Conservation (phyloP, 208 protist genomes). For the Blechomonas ayalai region DNA sequence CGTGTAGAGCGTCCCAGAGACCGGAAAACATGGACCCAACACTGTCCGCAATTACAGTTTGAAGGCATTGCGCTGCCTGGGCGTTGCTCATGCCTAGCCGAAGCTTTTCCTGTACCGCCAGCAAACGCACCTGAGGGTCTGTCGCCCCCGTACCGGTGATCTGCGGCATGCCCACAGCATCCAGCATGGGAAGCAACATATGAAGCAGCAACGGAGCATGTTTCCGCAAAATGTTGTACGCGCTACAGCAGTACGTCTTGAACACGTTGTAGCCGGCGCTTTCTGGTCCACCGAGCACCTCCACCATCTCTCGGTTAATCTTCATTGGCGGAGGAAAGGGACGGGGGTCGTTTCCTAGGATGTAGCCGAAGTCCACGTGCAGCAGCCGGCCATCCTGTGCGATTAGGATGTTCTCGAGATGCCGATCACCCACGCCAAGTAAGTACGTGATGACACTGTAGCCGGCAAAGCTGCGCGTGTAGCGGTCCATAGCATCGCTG, state of each 20-base stretch:
- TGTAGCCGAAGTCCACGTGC: conserved; percentile 98
- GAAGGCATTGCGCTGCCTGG: conserved; percentile 89
- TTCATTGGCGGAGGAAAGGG: conserved; percentile 97
- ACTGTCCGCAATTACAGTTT: conserved; percentile 91
- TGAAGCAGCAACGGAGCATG: conserved; percentile 92
- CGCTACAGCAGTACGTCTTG: conserved; percentile 89
- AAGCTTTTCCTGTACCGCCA: conserved; percentile 92
- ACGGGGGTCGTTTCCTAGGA: conserved; percentile 96
- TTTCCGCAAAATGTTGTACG: conserved; percentile 95
- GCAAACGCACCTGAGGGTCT: conserved; percentile 6
- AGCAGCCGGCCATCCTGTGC: conserved; percentile 90
- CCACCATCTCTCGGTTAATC: conserved; percentile 89
- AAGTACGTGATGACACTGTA: conserved; percentile 97
- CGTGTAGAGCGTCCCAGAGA: conserved; percentile 87
- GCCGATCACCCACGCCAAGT: conserved; percentile 94
- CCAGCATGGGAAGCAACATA: conserved; percentile 89
- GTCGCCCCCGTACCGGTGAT: conserved; percentile 21
- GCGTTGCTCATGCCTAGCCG: conserved; percentile 89
- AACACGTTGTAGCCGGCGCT: conserved; percentile 68
- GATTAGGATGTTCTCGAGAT: conserved; percentile 96
- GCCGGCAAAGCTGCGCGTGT: conserved; percentile 94
- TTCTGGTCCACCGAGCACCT: conserved; percentile 73
- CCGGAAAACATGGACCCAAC: conserved; percentile 89
- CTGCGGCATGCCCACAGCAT: conserved; percentile 72
- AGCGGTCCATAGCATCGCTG: conserved; percentile 86